Base-by-base conservation (phyloP, 306 rosid species). In the Ormosia emarginata region DNA sequence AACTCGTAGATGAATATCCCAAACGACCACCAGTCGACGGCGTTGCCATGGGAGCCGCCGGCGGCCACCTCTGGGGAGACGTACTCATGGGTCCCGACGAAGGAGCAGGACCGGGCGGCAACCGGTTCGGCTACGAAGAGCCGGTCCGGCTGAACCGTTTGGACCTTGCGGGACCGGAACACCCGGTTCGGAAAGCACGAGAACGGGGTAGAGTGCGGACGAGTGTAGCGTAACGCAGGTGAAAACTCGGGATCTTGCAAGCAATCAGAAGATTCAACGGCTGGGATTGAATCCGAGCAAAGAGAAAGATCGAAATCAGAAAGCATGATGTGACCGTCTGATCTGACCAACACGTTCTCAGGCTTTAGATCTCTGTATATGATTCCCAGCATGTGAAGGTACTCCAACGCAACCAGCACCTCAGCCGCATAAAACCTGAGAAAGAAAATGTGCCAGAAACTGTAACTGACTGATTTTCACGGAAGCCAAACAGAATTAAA, bases 261-360 rank as follows among this genome's bases (percentile, higher is more conserved):
- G 0, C 53, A 78, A n/a, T 88, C 88, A 0, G 96, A 90, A 1
- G 96, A 90, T 65, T 95, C 94, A 18, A 95, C 98, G 85, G 94
- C 96, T 3, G 99, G 93, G 90, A 90, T 87, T 62, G 99, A 94
- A 67, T 95, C 89, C 0, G 98, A 90, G 72, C 97, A 92, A 7
- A 95, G 86, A 0, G 98, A 95, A 18, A 95, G 96, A 87, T 95
- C 99, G 30, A 95, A 95, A 79, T 95, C 99, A 1, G 98, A 93
- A 58, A 95, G 94, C 99, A 95, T 95, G 84, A 95, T 93, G 78
- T 95, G 99, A 86, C 99, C 98, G 90, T 95, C 99, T 0, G 99
- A 93, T 90, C 97, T 87, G 56, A 95, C 98, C 4, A 95, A 83
- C 74, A 95, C 99, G 82, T 95, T 95, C 68, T 95, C 99, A 0